Evolutionary conservation across 495 filamentous ascomycete species (phyloP), one percentile per base, ranked within the genome.

Genomic region (Penicillium ucsense): DNA sequence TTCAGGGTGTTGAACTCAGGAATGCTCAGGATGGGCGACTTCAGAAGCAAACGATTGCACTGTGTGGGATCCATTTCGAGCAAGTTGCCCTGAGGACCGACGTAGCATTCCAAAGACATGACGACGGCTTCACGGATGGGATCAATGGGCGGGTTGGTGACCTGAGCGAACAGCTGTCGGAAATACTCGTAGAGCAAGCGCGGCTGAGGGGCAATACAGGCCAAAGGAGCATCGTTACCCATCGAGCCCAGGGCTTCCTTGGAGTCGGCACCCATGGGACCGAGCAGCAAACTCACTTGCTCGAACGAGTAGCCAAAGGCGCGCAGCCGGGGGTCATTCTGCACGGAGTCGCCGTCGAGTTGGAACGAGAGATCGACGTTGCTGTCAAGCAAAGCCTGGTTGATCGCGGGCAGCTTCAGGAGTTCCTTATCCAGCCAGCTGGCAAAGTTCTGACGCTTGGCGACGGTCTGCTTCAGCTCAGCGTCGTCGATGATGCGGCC

Each of bases 231-330:
- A 75, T 99, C 92, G 64, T 99, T 99, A 55, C 92, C 92, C 92
- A 99, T 99, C 46, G 92, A 99, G 33, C 92, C 92, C 30, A 99
- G 78, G n/a, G 92, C 94, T 68, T 99, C 92, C 72, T 99, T 99
- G 41, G 95, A 94, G 54, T 99, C 92, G 30, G 91, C 89, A 48
- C 89, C 92, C 92, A 99, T 99, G 6, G 92, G 92, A 20, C 85
- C 94, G 30, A 99, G 78, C 7, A 99, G 73, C 63, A 99, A 69
- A 65, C 84, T 94, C 63, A 99, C 86, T 64, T 99, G 92, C 68
- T 99, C 92, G 51, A 95, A 88, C 31, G 92, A 94, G 63, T 97
- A 99, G 9, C 94, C 94, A 57, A 94, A 97, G 6, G 90, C 87
- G 50, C 82, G 83, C 41, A 99, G 71, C 32, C 89, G 75, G 27